Conservation (phyloP, 768 basidiomycete species). For the Mycena venus region DNA sequence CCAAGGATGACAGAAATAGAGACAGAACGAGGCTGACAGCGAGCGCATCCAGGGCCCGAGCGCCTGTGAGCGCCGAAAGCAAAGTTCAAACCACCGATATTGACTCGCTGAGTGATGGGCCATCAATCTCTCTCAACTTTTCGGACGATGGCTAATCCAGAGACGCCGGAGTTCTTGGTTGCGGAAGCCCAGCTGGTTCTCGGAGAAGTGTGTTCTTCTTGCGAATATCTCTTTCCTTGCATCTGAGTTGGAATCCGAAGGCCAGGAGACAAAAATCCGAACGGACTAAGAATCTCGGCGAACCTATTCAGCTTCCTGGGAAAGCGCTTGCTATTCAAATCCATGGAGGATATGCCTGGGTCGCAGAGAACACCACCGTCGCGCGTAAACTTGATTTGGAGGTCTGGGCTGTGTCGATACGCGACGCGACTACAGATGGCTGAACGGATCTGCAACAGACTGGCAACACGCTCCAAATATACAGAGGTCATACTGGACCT, state of each 20-base stretch:
- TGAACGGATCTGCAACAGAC: constrained; percentile 62
- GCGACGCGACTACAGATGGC: not conserved
- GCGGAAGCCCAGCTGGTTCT: constrained; percentile 79
- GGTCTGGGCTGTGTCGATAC: constrained; percentile 55
- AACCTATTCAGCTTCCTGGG: constrained; percentile 82
- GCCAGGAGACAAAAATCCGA: constrained; percentile 81
- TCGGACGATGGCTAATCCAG: constrained; percentile 33
- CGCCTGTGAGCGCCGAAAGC: not conserved
- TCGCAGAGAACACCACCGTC: constrained; percentile 87
- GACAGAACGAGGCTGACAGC: not conserved
- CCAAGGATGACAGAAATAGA: too few relatives aligned
- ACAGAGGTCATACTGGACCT: constrained; percentile 89
- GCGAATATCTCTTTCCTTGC: constrained; percentile 2
- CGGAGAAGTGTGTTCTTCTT: constrained; percentile 62
- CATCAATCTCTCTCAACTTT: not conserved
- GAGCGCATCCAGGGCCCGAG: too few relatives aligned
- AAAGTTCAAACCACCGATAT: too few relatives aligned
- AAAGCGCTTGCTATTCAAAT: constrained; percentile 82
- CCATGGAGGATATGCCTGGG: constrained; percentile 79
- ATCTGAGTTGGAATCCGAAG: constrained; percentile 50
- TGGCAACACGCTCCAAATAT: constrained; percentile 82
- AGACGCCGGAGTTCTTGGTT: constrained; percentile 72
- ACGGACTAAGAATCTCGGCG: constrained; percentile 77
- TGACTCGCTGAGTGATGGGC: too few relatives aligned
- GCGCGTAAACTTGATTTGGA: constrained; percentile 82